Evolutionary conservation across 495 filamentous ascomycete genomes (phyloP), one percentile per base, ranked within the genome.

Genomic region (Hyphodiscus hymeniophilus): DNA sequence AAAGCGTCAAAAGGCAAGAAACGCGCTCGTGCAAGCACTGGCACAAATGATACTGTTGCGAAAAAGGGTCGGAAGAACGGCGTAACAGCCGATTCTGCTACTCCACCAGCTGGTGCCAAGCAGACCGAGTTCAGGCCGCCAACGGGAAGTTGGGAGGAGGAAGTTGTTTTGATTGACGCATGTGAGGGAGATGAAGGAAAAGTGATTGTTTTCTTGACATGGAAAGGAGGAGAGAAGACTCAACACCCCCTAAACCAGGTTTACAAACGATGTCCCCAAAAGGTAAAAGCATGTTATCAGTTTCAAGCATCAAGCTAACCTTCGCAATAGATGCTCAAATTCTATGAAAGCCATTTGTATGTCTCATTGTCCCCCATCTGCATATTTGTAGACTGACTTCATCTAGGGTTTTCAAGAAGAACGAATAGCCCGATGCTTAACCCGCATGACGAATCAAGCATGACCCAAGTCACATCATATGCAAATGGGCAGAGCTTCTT

Each of bases 191-290:
- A 69, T 38, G 63, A 68, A 1, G 61, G 65, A 40, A 67, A 63
- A 38, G 63, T 76, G 7, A 65, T 72, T 47, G 71, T 77, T 0
- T 74, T 72, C 38, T 56, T 77, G 36, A 71, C 67, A 0, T 76
- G 77, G 77, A 74, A 75, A 45, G 70, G 70, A 20, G 77, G 77
- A 0, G 61, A 72, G 3, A 81, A 79, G 59, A 78, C 77, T 2
- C 77, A 80, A 52, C 78, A 82, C 26, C 63, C 68, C 13, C 74
- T 78, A 2, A 62, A 63, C 17, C 63, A 68, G 3, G 69, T 80
- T 15, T 81, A 82, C 51, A 65, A 70, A 24, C 66, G 75, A 17
- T 81, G 77, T 47, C 78, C 78, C 0, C 78, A 82, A 45, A 78
- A 72, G 67, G 77, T 80, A 60, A 35, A 36, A 32, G n/a, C 42